phyloP scores from a whole-genome alignment of 768 basidiomycete species.

The Coprinopsis marcescibilis region DNA sequence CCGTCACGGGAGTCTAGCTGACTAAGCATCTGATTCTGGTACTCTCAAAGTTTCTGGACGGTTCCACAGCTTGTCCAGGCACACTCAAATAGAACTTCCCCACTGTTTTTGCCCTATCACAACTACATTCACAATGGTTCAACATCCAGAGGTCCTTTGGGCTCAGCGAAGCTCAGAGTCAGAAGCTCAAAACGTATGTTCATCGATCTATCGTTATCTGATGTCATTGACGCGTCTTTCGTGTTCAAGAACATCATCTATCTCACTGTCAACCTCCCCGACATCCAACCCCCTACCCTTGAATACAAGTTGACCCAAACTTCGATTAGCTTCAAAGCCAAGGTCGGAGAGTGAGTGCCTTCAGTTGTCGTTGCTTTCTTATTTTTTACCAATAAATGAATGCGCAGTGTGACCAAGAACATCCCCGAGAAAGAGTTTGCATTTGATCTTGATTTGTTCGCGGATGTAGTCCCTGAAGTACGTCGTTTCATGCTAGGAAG shows the following conservation, averaged over 20 bases:
- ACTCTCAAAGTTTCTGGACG: conserved; percentile 34
- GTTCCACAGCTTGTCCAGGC: conserved; percentile 27
- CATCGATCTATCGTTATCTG: conserved; percentile 9
- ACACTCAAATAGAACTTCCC: conserved; percentile 19
- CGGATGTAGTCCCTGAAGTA: conserved; percentile 74
- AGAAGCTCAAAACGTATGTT: conserved; percentile 59
- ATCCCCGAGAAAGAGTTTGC: conserved; percentile 58
- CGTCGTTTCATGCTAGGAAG: conserved; percentile 6
- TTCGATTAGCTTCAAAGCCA: conserved; percentile 58
- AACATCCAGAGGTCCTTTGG: conserved; percentile 90
- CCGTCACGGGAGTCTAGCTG: not conserved
- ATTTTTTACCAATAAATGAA: conserved; percentile 6
- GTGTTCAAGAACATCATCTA: conserved; percentile 77
- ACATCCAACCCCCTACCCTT: conserved; percentile 58
- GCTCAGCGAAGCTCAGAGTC: conserved; percentile 81
- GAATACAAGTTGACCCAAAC: conserved; percentile 54
- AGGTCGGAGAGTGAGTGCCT: conserved; percentile 51
- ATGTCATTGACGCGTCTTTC: conserved; percentile 16
- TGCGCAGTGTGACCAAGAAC: conserved; percentile 29
- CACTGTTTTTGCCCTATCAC: conserved; percentile 10
- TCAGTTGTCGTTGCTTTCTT: conserved; percentile 3
- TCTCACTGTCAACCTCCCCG: conserved; percentile 78
- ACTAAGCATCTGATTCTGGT: not conserved
- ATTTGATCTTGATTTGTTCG: conserved; percentile 73
- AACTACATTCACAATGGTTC: conserved; percentile 29